phyloP scores from a whole-genome alignment of 306 rosid species.

The Begonia fuchsioides region DNA sequence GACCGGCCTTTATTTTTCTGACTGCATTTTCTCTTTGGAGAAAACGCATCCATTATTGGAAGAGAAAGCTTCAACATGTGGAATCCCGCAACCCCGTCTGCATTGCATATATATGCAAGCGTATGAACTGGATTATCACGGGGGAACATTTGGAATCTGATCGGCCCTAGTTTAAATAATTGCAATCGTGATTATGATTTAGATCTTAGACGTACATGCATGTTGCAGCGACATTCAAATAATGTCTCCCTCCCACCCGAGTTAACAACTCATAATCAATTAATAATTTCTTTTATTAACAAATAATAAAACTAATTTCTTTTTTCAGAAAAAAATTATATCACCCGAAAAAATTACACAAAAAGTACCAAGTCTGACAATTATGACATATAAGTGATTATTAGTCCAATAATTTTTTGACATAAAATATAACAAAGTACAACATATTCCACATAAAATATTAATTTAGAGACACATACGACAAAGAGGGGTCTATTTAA shows the following conservation, averaged over 20 bases:
- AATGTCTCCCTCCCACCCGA: not conserved
- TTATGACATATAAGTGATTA: too few species aligned
- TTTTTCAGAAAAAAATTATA: too few species aligned
- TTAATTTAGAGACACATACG: too few species aligned
- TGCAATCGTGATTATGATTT: slow-evolving; percentile 1
- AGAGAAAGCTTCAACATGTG: slow-evolving; percentile 2
- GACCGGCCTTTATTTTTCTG: slow-evolving; percentile 21
- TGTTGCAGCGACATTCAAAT: slow-evolving; percentile 3
- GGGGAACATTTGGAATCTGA: slow-evolving; percentile 3
- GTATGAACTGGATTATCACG: slow-evolving; percentile 1
- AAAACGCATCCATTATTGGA: slow-evolving; percentile 21
- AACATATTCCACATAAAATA: too few species aligned
- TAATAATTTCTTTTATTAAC: too few species aligned
- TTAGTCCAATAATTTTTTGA: too few species aligned
- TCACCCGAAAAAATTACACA: too few species aligned
- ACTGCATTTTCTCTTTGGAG: slow-evolving; percentile 18
- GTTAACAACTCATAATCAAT: not conserved
- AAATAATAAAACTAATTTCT: too few species aligned
- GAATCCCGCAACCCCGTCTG: slow-evolving; percentile 1
- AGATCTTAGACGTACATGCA: not conserved
- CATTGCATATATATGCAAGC: slow-evolving; percentile 9
- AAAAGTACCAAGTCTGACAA: too few species aligned
- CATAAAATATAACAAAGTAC: too few species aligned
- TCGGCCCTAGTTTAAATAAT: not conserved
- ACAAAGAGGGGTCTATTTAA: too few species aligned